A percentile compares a stretch with the other conserved stretches of the same genome.
phyloP scores from a whole-genome alignment of 2,329 filamentous ascomycete species.

The Cytospora mali region DNA sequence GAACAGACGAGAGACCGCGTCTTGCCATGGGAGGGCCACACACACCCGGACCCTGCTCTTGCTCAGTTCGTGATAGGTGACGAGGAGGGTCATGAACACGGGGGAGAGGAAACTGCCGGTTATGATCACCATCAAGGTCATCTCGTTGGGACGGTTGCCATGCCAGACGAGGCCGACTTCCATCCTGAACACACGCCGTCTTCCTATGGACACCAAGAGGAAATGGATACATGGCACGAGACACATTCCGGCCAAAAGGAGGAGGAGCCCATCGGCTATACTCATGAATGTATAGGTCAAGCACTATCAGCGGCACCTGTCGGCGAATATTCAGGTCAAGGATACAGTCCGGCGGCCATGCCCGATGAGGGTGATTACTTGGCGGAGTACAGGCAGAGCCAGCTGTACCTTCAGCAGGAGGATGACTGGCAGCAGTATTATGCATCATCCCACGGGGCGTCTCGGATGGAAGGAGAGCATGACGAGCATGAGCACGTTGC shows the following conservation, averaged over 20 bases:
- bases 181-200: background rate
- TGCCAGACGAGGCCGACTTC: background rate
- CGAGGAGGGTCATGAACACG: conserved; percentile 12
- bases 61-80: conserved; percentile 23
- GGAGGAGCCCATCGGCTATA: too few relatives aligned
- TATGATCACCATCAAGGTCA: background rate
- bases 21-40: background rate
- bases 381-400: conserved; percentile 10
- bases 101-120: background rate
- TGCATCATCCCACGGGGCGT: background rate
- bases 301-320: background rate
- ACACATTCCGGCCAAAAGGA: background rate
- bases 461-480: background rate
- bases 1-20: background rate
- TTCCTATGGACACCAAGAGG: background rate
- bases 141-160: background rate
- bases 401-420: conserved; percentile 15
- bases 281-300: background rate
- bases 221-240: background rate
- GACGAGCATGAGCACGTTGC: background rate
- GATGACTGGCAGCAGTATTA: conserved; percentile 14
- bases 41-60: background rate
- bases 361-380: conserved; percentile 9
- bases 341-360: conserved; percentile 15
- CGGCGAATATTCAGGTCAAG: conserved; percentile 1